Evolutionary conservation across 129 eudicot genomes (phyloP).

Genomic region (Flaveria robusta): DNA sequence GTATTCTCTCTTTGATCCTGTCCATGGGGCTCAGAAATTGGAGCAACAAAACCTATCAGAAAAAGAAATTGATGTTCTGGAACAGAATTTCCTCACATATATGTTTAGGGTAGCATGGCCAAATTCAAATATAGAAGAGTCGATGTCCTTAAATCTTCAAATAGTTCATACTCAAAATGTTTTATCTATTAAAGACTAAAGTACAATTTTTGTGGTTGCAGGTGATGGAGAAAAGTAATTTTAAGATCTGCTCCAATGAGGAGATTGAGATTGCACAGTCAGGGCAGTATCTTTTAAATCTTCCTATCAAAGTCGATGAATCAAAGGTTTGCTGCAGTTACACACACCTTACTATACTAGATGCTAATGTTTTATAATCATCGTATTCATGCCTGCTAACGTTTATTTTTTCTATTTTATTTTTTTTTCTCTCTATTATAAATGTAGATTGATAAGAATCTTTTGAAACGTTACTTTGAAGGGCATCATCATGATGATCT

Average conservation of each 20-base stretch:
- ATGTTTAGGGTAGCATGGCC: slow-evolving; percentile 58
- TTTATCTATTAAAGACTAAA: not conserved
- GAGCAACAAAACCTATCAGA: slow-evolving; percentile 78
- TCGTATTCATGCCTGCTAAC: not conserved
- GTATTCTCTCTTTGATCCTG: slow-evolving; percentile 90
- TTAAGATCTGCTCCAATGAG: slow-evolving; percentile 74
- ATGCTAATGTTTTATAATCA: not conserved
- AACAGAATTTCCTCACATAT: slow-evolving; percentile 76
- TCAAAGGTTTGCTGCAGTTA: slow-evolving; percentile 59
- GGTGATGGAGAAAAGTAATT: slow-evolving; percentile 97
- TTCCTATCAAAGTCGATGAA: slow-evolving; percentile 89
- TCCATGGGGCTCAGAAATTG: slow-evolving; percentile 71
- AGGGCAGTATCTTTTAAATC: slow-evolving; percentile 89
- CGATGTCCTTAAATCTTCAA: not conserved
- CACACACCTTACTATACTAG: not conserved
- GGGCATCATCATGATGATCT: slow-evolving; percentile 69
- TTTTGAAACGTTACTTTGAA: slow-evolving; percentile 65
- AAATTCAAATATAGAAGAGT: not conserved
- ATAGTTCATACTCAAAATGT: not conserved
- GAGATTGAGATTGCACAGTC: slow-evolving; percentile 84
- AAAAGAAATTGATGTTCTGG: slow-evolving; percentile 77
- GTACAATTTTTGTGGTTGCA: slow-evolving; percentile 19
- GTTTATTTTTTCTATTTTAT: not conserved
- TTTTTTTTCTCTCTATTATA: not conserved
- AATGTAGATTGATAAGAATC: slow-evolving; percentile 74